Evolutionary conservation across 306 rosid species (phyloP), one percentile per base, ranked within the genome.

Genomic region (Prinsepia uniflora): DNA sequence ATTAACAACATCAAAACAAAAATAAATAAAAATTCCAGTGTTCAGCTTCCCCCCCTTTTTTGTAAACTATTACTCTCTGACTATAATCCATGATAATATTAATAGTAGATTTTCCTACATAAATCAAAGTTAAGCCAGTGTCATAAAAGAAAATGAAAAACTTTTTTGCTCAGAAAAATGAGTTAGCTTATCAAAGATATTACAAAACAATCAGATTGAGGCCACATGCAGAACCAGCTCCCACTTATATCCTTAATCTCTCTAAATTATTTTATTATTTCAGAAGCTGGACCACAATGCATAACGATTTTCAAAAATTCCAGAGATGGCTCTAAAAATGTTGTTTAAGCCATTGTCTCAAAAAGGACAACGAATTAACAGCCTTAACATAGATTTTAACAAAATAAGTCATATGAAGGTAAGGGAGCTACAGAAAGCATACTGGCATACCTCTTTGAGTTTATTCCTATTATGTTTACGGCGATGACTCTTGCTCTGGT

Each of bases 361-460:
- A 49, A 72, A 58, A 41, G 40, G 18, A 59, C 5, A 18, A 49
- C 22, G 78, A 30, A 42, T 49, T 50, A 50, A 59, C 18, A 8
- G 56, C 12, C 24, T 6, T 9, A 46, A 58, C 11, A 30, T 58
- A 66, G 44, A n/a, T 8, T 18, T 1, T 11, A 48, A 61, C 14
- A 45, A 65, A 68, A 42, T 43, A 68, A 34, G 30, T 22, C 54
- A 39, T 52, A 40, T 19, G 7, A 56, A 76, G 54, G 34, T 67
- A 73, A 54, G 49, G 56, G 70, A 71, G 50, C 47, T 54, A 52
- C 19, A 20, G 8, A 70, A 39, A 67, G 55, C 63, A 41, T 10
- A 70, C 77, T 76, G 71, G 77, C 90, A 72, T 86, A 95, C 96
- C 96, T 89, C 97, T 86, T 89, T 91, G 72, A 72, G 82, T 80